Conservation (phyloP, 2,329 filamentous ascomycete genomes). For the Penicillium freii region DNA sequence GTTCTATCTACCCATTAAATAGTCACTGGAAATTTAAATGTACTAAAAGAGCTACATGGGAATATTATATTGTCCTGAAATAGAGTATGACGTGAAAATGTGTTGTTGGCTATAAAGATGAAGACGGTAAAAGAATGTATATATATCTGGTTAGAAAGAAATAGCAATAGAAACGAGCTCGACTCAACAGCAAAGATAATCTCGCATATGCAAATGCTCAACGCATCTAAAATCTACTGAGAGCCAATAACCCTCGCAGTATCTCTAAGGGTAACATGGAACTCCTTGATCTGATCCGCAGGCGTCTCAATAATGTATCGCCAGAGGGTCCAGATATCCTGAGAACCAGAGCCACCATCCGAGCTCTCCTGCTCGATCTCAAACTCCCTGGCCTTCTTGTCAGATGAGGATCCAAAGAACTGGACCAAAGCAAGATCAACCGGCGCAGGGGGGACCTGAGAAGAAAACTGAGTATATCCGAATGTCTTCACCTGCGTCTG, state of each 20-base stretch:
- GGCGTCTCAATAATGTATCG: constrained; percentile 1
- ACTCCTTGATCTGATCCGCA: neutral
- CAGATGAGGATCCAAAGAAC: neutral
- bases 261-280: neutral
- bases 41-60: neutral
- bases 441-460: neutral
- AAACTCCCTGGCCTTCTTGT: neutral
- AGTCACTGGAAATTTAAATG: too few relatives aligned
- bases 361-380: constrained; percentile 1
- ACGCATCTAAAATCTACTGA: neutral
- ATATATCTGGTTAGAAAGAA: neutral
- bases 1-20: neutral
- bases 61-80: neutral
- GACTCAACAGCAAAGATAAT: neutral
- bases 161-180: neutral
- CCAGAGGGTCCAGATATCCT: constrained; percentile 8
- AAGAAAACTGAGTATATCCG: constrained; percentile 1
- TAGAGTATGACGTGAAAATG: neutral
- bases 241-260: neutral
- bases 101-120: neutral
- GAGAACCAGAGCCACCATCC: neutral
- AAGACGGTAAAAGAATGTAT: too few relatives aligned
- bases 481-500: neutral
- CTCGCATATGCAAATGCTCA: neutral
- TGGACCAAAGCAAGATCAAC: neutral